Percentiles rank a stretch among this genome's conserved stretches.
Conservation (phyloP, 2,329 filamentous ascomycete genomes). For the Aspergillus costaricaensis region DNA sequence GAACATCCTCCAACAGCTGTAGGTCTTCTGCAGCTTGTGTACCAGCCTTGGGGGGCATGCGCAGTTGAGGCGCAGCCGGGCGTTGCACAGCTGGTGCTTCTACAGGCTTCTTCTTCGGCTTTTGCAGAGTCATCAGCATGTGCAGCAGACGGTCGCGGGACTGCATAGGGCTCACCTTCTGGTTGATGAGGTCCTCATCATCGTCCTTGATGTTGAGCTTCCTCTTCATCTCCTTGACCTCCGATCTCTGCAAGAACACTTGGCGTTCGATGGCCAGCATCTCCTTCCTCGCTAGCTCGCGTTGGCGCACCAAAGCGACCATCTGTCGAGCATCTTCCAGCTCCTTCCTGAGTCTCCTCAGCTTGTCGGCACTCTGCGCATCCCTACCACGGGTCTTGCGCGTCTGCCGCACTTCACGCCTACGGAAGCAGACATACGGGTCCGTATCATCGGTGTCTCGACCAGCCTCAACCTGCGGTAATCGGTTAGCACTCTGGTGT, state of each 20-base stretch:
- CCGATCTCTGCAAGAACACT: slow-evolving; percentile 79
- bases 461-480: slow-evolving; percentile 74
- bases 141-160: slow-evolving; percentile 23
- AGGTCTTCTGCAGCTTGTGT: slow-evolving; percentile 79
- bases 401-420: slow-evolving; percentile 89
- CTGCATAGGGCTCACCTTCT: slow-evolving; percentile 66
- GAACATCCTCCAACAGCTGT: slow-evolving; percentile 71
- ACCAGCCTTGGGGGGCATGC: slow-evolving; percentile 69
- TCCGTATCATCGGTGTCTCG: slow-evolving; percentile 94
- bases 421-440: slow-evolving; percentile 96
- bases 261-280: slow-evolving; percentile 71
- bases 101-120: slow-evolving; percentile 70
- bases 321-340: slow-evolving; percentile 85
- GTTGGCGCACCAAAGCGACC: slow-evolving; percentile 73
- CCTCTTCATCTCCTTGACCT: slow-evolving; percentile 84
- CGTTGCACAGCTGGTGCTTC: slow-evolving; percentile 64
- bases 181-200: slow-evolving; percentile 92
- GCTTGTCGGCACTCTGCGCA: slow-evolving; percentile 89
- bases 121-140: slow-evolving; percentile 43
- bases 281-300: slow-evolving; percentile 78
- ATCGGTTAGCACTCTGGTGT: slow-evolving; percentile 20
- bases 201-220: slow-evolving; percentile 86
- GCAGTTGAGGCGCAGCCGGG: slow-evolving; percentile 64
- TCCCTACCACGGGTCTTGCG: slow-evolving; percentile 94
- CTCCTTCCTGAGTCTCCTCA: slow-evolving; percentile 87